A percentile compares a stretch with the other conserved stretches of the same genome.
phyloP scores from a whole-genome alignment of 805 yeast species.

The Sporopachydermia lactativora region DNA sequence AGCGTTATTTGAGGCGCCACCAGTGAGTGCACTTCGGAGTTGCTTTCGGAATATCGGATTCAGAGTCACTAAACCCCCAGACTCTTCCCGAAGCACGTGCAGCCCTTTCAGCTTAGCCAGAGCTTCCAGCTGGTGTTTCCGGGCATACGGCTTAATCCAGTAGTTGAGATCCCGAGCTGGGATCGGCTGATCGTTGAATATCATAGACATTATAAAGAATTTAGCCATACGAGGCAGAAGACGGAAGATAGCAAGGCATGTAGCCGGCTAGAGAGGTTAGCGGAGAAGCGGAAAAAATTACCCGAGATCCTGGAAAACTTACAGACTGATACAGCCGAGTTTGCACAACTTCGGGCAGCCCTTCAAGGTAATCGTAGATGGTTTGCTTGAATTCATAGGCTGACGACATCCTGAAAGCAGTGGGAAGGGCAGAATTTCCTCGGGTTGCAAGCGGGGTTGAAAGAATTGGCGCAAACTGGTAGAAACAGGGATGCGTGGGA shows the following conservation, averaged over 20 bases:
- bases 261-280: constrained; percentile 57
- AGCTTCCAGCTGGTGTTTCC: constrained; percentile 55
- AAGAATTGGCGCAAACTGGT: too few relatives aligned
- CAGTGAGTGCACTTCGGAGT: constrained; percentile 74
- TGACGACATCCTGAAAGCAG: neutral
- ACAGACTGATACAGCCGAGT: constrained; percentile 59
- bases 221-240: constrained; percentile 82
- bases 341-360: constrained; percentile 78
- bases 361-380: constrained; percentile 81
- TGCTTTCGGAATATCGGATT: constrained; percentile 64
- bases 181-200: constrained; percentile 67
- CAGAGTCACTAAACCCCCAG: constrained; percentile 31
- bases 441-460: too few relatives aligned
- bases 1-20: constrained; percentile 43
- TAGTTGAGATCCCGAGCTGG: constrained; percentile 52
- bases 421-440: too few relatives aligned
- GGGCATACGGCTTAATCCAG: constrained; percentile 56
- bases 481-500: too few relatives aligned
- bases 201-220: constrained; percentile 73
- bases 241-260: constrained; percentile 87
- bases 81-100: constrained; percentile 54
- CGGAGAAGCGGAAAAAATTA: too few relatives aligned
- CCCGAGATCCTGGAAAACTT: constrained; percentile 7
- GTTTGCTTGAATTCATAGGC: constrained; percentile 41
- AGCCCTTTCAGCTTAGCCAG: constrained; percentile 60